Evolutionary conservation across 495 filamentous ascomycete genomes (phyloP), one percentile per base, ranked within the genome.

Genomic region (Darksidea phi): DNA sequence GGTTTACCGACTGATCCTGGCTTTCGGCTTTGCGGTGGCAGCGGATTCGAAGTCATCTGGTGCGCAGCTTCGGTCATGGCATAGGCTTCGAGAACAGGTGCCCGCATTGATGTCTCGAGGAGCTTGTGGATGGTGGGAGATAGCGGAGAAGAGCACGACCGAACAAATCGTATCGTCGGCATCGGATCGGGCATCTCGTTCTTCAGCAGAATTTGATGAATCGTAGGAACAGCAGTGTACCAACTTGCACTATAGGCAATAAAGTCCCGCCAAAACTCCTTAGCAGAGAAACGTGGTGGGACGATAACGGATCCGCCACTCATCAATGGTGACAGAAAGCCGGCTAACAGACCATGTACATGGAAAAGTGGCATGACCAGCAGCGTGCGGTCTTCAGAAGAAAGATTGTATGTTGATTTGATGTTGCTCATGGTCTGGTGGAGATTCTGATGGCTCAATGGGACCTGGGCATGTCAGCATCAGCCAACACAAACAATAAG

Each of bases 171-270:
- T n/a, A 57, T 71, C 73, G 48, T 76, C 73, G n/a, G 77, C 77
- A 64, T 79, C 75, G 59, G 78, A 76, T 41, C 76, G 70, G 21
- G 57, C 43, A 80, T 75, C 24, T 68, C 60, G 26, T 71, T 77
- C 61, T 75, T 72, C 12, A 67, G 47, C 18, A 78, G 47, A 28
- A 71, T 71, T 42, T 72, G 71, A 57, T 79, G 78, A 72, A 80
- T 81, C 1, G 75, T 75, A 1, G 79, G 79, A 23, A 74, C 74
- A n/a, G 77, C 78, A 49, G 77, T 78, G 61, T 81, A 81, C 79
- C 79, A 81, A 11, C 72, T 78, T 23, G 73, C 72, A 13, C 59
- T 50, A 17, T 69, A 55, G 18, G 70, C 62, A 59, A 77, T 69
- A 20, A 79, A 70, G n/a, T 73, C 65, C 59, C 76, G 76, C 77